A percentile compares a stretch with the other conserved stretches of the same genome.
These are phyloP conservation scores for Diaporthe amygdali DNA, from an alignment of 2,329 filamentous ascomycete genomes.

Conservation along the genomic window DNA sequence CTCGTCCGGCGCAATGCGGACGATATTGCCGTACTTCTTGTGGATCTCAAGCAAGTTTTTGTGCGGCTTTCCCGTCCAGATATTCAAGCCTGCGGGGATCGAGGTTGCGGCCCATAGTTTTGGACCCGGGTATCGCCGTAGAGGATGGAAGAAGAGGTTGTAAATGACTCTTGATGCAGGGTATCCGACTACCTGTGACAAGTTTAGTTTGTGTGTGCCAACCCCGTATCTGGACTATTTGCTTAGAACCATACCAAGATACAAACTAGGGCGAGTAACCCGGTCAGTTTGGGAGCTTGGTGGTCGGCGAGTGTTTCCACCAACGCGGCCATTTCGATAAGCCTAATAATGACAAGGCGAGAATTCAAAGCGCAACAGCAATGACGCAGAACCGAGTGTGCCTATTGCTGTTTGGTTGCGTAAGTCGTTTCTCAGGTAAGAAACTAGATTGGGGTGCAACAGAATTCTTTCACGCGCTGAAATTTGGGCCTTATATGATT, in stretches of 20 bases:
- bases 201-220: not conserved
- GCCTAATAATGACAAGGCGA: too few relatives aligned
- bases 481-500: not conserved
- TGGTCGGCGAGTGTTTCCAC: not conserved
- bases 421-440: not conserved
- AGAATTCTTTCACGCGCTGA: not conserved
- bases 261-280: not conserved
- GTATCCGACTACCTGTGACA: not conserved
- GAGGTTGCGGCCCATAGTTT: constrained; percentile 13
- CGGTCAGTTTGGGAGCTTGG: not conserved
- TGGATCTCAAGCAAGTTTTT: constrained; percentile 5
- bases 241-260: not conserved
- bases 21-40: constrained; percentile 12
- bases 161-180: constrained; percentile 4
- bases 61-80: constrained; percentile 1
- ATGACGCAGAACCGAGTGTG: not conserved
- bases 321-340: not conserved
- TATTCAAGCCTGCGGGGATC: not conserved
- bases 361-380: not conserved
- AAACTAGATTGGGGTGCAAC: accelerated
- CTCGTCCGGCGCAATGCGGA: constrained; percentile 16
- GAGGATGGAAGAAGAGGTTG: constrained; percentile 19
- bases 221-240: not conserved
- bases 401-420: not conserved
- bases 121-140: constrained; percentile 18